These are phyloP conservation scores for Colletotrichum caudatum DNA, from an alignment of 2,329 filamentous ascomycete genomes.

Conservation along the genomic window DNA sequence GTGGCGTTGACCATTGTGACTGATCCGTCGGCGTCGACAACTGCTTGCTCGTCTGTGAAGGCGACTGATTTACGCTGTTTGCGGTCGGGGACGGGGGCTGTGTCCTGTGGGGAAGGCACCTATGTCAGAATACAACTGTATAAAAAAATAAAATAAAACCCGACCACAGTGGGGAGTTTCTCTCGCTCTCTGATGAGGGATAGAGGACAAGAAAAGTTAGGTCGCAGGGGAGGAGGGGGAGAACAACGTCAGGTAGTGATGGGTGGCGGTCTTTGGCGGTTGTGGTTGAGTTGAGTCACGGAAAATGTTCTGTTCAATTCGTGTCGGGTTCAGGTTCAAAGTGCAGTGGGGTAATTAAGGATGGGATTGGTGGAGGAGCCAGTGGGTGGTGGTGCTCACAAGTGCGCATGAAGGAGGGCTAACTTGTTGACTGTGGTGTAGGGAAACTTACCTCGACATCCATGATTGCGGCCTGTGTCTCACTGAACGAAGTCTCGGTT, in stretches of 20 bases:
- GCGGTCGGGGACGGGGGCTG: slow-evolving; percentile 59
- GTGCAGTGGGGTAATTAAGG: slow-evolving; percentile 39
- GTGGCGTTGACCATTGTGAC: slow-evolving; percentile 81
- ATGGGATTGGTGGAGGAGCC: slow-evolving; percentile 38
- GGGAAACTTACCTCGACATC: slow-evolving; percentile 50
- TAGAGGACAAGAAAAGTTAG: neutral
- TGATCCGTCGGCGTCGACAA: slow-evolving; percentile 91
- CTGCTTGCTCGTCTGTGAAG: slow-evolving; percentile 87
- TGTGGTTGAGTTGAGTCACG: slow-evolving; percentile 33
- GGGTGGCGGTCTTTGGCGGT: neutral
- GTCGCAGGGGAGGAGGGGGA: slow-evolving; percentile 13
- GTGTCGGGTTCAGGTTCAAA: slow-evolving; percentile 30
- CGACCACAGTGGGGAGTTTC: neutral
- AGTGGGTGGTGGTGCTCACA: slow-evolving; percentile 36
- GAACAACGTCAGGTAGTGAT: slow-evolving; percentile 32
- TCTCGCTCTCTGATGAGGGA: slow-evolving; percentile 1
- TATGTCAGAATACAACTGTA: slow-evolving; percentile 33
- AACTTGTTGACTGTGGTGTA: slow-evolving; percentile 35
- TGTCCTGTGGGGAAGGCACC: slow-evolving; percentile 30
- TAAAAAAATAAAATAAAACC: neutral
- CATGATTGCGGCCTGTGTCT: slow-evolving; percentile 47
- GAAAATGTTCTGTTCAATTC: slow-evolving; percentile 37
- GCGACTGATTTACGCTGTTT: slow-evolving; percentile 93
- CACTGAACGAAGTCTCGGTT: slow-evolving; percentile 39
- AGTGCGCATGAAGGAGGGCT: slow-evolving; percentile 40